A percentile compares a stretch with the other conserved stretches of the same genome.
Evolutionary conservation across 192 early-diverging fungal species (phyloP).

Genomic region (Coemansia sp.): DNA sequence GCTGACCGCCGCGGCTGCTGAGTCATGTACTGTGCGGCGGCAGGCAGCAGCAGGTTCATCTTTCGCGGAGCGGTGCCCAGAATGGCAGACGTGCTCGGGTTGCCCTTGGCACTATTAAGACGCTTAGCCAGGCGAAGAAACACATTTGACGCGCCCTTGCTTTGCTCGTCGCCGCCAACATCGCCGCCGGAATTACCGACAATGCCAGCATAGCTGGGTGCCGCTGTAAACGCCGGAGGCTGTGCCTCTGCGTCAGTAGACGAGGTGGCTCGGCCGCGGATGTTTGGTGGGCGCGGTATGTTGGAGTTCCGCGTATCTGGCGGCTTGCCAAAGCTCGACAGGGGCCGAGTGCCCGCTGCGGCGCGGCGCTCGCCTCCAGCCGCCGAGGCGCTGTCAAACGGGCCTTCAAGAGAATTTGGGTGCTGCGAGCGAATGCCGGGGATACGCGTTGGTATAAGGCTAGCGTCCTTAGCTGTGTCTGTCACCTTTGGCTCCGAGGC

Average conservation of each 20-base stretch:
- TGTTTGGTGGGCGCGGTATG: slow-evolving; percentile 43
- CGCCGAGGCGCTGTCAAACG: neutral
- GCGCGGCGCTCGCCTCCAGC: neutral
- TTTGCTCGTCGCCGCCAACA: neutral
- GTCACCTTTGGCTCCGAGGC: neutral
- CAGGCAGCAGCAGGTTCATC: slow-evolving; percentile 47
- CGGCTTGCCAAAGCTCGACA: slow-evolving; percentile 40
- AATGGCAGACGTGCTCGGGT: slow-evolving; percentile 2
- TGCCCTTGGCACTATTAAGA: slow-evolving; percentile 32
- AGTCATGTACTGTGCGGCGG: slow-evolving; percentile 49
- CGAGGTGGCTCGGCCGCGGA: slow-evolving; percentile 19
- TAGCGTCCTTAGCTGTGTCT: neutral
- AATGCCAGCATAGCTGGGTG: neutral
- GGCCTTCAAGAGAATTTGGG: neutral
- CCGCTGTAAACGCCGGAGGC: neutral
- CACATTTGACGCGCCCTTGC: slow-evolving; percentile 25
- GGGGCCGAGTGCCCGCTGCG: slow-evolving; percentile 10
- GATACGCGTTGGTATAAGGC: slow-evolving; percentile 34
- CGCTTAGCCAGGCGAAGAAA: slow-evolving; percentile 43
- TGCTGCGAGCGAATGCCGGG: slow-evolving; percentile 26
- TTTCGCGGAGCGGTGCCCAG: slow-evolving; percentile 47
- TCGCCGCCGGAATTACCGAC: slow-evolving; percentile 2
- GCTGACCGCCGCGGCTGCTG: slow-evolving; percentile 36
- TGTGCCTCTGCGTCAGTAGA: slow-evolving; percentile 53
- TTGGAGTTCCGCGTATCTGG: slow-evolving; percentile 29